These are phyloP conservation scores for Hymenoscyphus repandus DNA, from an alignment of 2,329 filamentous ascomycete species.

Conservation along the genomic window DNA sequence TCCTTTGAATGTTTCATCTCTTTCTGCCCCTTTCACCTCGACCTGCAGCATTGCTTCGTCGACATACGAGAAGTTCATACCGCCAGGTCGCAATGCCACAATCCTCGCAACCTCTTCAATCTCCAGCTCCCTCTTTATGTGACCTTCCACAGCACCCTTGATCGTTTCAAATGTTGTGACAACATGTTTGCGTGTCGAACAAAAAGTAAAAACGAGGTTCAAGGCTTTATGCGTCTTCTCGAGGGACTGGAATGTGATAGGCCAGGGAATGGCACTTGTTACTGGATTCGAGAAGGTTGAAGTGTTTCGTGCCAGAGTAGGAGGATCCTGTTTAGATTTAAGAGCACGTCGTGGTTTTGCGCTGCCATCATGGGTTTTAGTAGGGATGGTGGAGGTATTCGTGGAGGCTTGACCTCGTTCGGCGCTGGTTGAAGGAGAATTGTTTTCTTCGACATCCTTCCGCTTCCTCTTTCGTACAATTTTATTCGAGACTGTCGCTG, in stretches of 20 bases:
- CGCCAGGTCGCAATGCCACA: constrained; percentile 68
- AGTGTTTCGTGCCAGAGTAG: constrained; percentile 19
- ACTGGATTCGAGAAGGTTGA: constrained; percentile 23
- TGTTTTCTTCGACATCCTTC: constrained; percentile 14
- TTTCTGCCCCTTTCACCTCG: constrained; percentile 64
- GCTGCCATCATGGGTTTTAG: constrained; percentile 51
- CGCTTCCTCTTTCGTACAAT: constrained; percentile 37
- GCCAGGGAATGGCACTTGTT: constrained; percentile 51
- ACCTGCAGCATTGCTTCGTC: constrained; percentile 79
- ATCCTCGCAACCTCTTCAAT: constrained; percentile 80
- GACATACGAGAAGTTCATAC: constrained; percentile 80
- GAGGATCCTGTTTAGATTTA: constrained; percentile 28
- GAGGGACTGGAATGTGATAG: constrained; percentile 65
- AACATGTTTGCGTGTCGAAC: constrained; percentile 85
- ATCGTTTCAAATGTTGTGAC: constrained; percentile 90
- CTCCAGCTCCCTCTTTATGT: constrained; percentile 65
- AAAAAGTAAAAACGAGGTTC: constrained; percentile 93
- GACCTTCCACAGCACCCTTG: constrained; percentile 74
- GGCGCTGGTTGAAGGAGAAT: not conserved
- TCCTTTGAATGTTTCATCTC: constrained; percentile 59
- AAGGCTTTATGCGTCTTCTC: constrained; percentile 76
- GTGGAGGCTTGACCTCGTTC: constrained; percentile 3
- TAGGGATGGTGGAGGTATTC: constrained; percentile 42
- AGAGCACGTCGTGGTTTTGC: constrained; percentile 40
- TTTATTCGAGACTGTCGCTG: constrained; percentile 41